These are phyloP conservation scores for Wallemia ichthyophaga DNA, from an alignment of 1,284 basidiomycete genomes.

Conservation along the genomic window DNA sequence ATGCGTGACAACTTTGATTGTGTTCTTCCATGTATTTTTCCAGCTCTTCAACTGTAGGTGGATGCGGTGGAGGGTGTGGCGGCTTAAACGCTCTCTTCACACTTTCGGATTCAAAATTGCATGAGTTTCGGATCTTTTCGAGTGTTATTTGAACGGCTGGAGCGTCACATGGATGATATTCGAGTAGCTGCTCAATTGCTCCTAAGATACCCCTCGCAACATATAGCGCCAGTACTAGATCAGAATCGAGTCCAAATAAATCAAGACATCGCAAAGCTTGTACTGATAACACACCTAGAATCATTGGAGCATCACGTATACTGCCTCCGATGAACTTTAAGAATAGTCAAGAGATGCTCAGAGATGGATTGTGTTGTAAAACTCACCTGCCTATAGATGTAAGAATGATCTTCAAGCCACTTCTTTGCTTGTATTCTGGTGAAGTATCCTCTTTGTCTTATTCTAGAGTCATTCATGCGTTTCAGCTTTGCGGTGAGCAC, in stretches of 20 bases:
- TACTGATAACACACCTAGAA: background rate
- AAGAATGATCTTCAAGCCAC: background rate
- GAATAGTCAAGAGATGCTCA: too few species aligned
- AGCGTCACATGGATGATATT: background rate
- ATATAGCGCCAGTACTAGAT: background rate
- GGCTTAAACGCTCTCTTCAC: background rate
- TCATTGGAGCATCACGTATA: background rate
- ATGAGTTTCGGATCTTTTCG: background rate
- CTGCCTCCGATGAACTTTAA: background rate
- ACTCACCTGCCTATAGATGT: background rate
- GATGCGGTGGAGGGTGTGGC: background rate
- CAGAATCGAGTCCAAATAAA: background rate
- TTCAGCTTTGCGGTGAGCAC: background rate
- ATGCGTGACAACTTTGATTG: too few species aligned
- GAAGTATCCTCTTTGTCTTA: background rate
- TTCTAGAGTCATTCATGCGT: background rate
- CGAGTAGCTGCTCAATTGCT: background rate
- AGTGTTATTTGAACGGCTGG: background rate
- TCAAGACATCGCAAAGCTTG: background rate
- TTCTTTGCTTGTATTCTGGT: background rate
- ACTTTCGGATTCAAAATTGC: background rate
- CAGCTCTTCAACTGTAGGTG: background rate
- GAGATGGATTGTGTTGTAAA: too few species aligned
- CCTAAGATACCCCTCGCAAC: background rate
- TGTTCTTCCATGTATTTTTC: too few species aligned